Percentiles rank a stretch among this genome's conserved stretches.
These are phyloP conservation scores for Lathyrus tuberosus DNA, from an alignment of 306 rosid species.

Conservation along the genomic window DNA sequence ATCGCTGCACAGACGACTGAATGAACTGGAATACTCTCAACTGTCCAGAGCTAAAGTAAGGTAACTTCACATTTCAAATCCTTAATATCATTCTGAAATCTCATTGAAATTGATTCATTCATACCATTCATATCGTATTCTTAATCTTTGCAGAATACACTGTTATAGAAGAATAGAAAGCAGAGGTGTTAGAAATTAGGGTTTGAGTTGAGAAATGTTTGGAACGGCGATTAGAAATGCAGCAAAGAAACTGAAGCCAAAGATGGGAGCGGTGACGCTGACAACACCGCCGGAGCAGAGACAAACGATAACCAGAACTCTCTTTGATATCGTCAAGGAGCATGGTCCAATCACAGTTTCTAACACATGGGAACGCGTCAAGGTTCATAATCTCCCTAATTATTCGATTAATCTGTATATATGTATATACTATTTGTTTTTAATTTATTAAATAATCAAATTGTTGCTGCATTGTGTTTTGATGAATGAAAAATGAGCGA, in stretches of 20 bases:
- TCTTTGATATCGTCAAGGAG: conserved; percentile 78
- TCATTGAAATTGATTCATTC: background rate
- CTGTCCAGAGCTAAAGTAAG: background rate
- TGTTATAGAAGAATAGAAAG: background rate
- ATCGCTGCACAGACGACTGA: too few relatives aligned
- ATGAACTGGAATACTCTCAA: too few relatives aligned
- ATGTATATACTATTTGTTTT: background rate
- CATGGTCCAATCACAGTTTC: conserved; percentile 87
- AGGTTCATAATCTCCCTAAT: conserved; percentile 45
- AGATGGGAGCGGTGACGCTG: conserved; percentile 63
- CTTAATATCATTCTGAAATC: background rate
- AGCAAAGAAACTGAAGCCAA: conserved; percentile 75
- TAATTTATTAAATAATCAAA: background rate
- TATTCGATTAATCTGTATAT: background rate
- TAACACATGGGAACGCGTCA: conserved; percentile 79
- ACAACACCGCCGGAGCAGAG: conserved; percentile 83
- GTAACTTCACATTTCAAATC: background rate
- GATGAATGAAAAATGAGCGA: background rate
- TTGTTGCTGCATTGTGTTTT: conserved; percentile 6
- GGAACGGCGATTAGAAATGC: conserved; percentile 60
- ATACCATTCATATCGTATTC: background rate
- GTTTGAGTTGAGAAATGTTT: conserved; percentile 49
- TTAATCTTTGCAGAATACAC: background rate
- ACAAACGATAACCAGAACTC: conserved; percentile 66
- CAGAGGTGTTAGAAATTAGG: conserved; percentile 13